Conservation (phyloP, 768 basidiomycete species). For the Tylopilus rubrobrunneus region DNA sequence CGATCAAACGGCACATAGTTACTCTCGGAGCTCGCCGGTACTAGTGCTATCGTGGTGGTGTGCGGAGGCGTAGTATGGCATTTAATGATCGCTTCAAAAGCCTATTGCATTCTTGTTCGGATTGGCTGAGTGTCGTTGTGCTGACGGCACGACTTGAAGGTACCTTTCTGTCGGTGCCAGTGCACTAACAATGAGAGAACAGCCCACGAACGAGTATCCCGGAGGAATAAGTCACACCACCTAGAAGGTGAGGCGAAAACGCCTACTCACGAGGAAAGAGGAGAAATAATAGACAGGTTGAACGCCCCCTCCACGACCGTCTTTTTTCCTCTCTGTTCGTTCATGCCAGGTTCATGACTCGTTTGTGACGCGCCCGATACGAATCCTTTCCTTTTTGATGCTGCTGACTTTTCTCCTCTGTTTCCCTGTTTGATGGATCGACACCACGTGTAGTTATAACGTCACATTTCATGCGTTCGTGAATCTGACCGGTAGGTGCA, state of each 20-base stretch:
- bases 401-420: background rate
- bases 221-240: too few relatives aligned
- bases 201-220: too few relatives aligned
- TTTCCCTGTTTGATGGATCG: slow-evolving; percentile 1
- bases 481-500: background rate
- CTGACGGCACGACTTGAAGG: too few relatives aligned
- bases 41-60: too few relatives aligned
- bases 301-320: background rate
- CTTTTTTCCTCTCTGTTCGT: background rate
- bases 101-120: too few relatives aligned
- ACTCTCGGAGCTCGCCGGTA: too few relatives aligned
- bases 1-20: too few relatives aligned
- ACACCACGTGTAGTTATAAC: slow-evolving; percentile 16
- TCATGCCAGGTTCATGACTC: slow-evolving; percentile 28
- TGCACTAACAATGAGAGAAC: too few relatives aligned
- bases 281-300: background rate
- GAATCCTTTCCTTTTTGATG: slow-evolving; percentile 1
- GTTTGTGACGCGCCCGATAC: slow-evolving; percentile 8
- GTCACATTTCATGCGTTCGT: slow-evolving; percentile 12
- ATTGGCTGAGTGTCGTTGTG: too few relatives aligned
- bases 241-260: background rate
- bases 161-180: too few relatives aligned
- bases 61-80: too few relatives aligned
- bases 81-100: too few relatives aligned
- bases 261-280: background rate